Evolutionary conservation across 2,329 filamentous ascomycete species (phyloP).

Genomic region (Scedosporium boydii): DNA sequence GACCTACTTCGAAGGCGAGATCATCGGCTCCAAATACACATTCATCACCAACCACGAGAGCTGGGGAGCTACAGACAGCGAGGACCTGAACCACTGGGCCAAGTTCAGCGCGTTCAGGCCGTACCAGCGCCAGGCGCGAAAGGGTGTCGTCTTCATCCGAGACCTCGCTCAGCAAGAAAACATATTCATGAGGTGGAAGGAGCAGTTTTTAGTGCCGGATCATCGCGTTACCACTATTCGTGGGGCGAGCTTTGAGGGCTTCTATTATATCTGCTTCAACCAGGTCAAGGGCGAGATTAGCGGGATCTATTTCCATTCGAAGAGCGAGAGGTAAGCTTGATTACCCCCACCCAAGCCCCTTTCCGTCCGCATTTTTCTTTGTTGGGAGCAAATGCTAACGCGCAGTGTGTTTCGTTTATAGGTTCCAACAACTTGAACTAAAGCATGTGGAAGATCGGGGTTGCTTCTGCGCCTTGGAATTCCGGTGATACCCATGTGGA

Average conservation of each 20-base stretch:
- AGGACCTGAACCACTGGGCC: conserved; percentile 86
- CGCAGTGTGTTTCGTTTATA: conserved; percentile 22
- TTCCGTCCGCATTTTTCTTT: background rate
- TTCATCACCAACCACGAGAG: conserved; percentile 82
- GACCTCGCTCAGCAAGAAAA: conserved; percentile 74
- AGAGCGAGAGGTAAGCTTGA: conserved; percentile 78
- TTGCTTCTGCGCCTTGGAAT: conserved; percentile 80
- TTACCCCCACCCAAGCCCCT: background rate
- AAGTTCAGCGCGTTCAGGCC: conserved; percentile 83
- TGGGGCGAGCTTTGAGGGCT: conserved; percentile 94
- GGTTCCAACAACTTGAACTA: conserved; percentile 87
- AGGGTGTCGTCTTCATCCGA: conserved; percentile 45
- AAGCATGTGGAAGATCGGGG: conserved; percentile 79
- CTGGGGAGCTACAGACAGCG: conserved; percentile 89
- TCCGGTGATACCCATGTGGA: conserved; percentile 30
- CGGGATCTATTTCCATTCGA: conserved; percentile 95
- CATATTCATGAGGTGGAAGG: conserved; percentile 99
- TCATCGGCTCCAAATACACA: conserved; percentile 90
- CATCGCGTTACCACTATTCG: conserved; percentile 85
- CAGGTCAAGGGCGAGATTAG: conserved; percentile 77
- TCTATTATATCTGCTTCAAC: conserved; percentile 99
- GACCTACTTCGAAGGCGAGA: conserved; percentile 96
- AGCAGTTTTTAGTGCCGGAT: conserved; percentile 93
- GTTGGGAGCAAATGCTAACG: background rate
- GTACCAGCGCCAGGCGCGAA: conserved; percentile 49